These are phyloP conservation scores for Triangularia verruculosa DNA, from an alignment of 2,329 filamentous ascomycete species.

Conservation along the genomic window DNA sequence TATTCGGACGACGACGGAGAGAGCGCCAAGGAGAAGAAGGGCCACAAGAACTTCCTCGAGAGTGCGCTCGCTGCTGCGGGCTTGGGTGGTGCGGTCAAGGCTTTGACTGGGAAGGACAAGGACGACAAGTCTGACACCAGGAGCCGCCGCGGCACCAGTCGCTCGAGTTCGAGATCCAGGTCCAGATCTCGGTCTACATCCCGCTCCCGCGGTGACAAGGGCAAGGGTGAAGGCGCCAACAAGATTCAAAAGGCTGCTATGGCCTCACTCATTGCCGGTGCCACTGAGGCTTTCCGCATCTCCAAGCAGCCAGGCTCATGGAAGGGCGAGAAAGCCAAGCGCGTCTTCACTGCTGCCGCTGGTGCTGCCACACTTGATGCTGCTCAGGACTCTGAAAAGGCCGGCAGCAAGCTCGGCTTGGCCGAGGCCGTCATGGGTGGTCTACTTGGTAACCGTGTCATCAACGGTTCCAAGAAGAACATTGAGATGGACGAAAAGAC, in stretches of 20 bases:
- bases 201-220: slow-evolving; percentile 27
- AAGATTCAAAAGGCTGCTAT: slow-evolving; percentile 85
- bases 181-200: slow-evolving; percentile 40
- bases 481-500: slow-evolving; percentile 59
- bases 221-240: slow-evolving; percentile 46
- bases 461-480: slow-evolving; percentile 72
- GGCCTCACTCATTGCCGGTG: slow-evolving; percentile 84
- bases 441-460: slow-evolving; percentile 77
- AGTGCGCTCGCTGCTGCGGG: slow-evolving; percentile 60
- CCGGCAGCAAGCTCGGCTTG: slow-evolving; percentile 80
- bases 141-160: slow-evolving; percentile 47
- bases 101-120: slow-evolving; percentile 48
- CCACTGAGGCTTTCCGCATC: slow-evolving; percentile 86
- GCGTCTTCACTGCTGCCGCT: slow-evolving; percentile 81
- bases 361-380: slow-evolving; percentile 85
- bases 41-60: slow-evolving; percentile 63
- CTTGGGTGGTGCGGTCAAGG: slow-evolving; percentile 60
- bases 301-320: slow-evolving; percentile 86
- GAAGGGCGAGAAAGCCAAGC: slow-evolving; percentile 88
- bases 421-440: slow-evolving; percentile 86
- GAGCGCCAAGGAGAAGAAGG: slow-evolving; percentile 53
- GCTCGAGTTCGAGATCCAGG: slow-evolving; percentile 52
- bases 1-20: slow-evolving; percentile 59
- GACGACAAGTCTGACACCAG: slow-evolving; percentile 42
- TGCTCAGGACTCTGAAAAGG: slow-evolving; percentile 65